Conservation (phyloP, 2,329 filamentous ascomycete species). For the Scedosporium boydii region DNA sequence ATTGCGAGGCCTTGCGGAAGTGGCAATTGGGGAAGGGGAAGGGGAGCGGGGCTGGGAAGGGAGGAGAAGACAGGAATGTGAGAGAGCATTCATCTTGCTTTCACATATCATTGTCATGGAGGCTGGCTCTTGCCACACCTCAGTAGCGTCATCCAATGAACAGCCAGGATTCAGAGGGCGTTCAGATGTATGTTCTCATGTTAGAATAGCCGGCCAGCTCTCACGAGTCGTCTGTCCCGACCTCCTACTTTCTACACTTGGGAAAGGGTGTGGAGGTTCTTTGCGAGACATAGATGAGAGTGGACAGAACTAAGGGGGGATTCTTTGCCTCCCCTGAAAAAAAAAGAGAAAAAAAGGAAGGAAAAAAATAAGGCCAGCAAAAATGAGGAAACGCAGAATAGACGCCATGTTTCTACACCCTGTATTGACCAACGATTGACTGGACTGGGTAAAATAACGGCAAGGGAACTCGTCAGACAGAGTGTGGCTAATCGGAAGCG, state of each 20-base stretch:
- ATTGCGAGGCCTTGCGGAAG: slow-evolving; percentile 4
- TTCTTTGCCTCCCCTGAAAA: neutral
- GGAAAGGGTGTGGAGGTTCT: neutral
- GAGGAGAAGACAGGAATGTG: neutral
- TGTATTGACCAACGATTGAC: neutral
- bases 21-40: neutral
- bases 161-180: neutral
- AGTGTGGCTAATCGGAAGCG: neutral
- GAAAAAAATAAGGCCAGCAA: neutral
- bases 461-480: neutral
- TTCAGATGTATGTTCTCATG: neutral
- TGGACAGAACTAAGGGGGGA: neutral
- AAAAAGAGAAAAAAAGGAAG: neutral
- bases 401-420: neutral
- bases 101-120: no score
- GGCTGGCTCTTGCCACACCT: no score
- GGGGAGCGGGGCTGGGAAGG: neutral
- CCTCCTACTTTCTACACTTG: neutral
- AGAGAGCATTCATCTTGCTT: neutral
- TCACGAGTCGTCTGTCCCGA: neutral
- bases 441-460: neutral
- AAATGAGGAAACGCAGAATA: neutral
- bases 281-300: neutral
- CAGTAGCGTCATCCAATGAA: neutral
- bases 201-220: neutral